Evolutionary conservation across 208 protist genomes (phyloP), one percentile per base, ranked within the genome.

Genomic region (Kentomonas sorsogonicus): DNA sequence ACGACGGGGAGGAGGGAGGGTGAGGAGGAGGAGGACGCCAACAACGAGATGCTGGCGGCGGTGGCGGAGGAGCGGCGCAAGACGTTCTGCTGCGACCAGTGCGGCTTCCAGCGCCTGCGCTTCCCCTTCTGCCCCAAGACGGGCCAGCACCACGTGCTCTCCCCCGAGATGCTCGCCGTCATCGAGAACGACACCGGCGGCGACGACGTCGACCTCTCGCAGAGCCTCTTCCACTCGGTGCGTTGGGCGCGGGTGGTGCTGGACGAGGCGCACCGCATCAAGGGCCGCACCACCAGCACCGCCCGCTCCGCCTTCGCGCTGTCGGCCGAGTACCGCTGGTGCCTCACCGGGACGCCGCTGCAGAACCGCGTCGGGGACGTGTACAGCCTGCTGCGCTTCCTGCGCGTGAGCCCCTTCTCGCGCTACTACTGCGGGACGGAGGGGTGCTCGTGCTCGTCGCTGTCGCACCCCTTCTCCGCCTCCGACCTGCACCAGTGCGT

Each of bases 311-410:
- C 86, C 23, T 94, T 93, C 66, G 83, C 91, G 33, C 63, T 96
- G 13, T 39, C 67, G 9, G 77, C 79, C 1, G 70, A 93, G 53
- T 73, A 88, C 53, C 77, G 82, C 18, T 98, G 94, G 94, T 95
- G 90, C 46, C 76, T 97, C 23, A 95, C 90, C 9, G 96, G 97
- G 53, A 98, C 96, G 11, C 96, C 96, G 26, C 68, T 98, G 46
- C 97, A 99, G 74, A 99, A 99, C 74, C 96, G 97, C 65, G 95
- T 98, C 27, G 88, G 94, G 16, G 97, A 99, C 71, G 60, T 99
- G 22, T 98, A 97, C 80, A 90, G 89, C 45, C 83, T 99, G 38
- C 74, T 99, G 33, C 96, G 97, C 47, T 99, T 98, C 77, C 54
- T 99, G 45, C 72, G 87, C 23, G 66, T 94, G 29, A 60, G 53